Conservation (phyloP, 331 rosid genomes). For the Cydonia oblonga region DNA sequence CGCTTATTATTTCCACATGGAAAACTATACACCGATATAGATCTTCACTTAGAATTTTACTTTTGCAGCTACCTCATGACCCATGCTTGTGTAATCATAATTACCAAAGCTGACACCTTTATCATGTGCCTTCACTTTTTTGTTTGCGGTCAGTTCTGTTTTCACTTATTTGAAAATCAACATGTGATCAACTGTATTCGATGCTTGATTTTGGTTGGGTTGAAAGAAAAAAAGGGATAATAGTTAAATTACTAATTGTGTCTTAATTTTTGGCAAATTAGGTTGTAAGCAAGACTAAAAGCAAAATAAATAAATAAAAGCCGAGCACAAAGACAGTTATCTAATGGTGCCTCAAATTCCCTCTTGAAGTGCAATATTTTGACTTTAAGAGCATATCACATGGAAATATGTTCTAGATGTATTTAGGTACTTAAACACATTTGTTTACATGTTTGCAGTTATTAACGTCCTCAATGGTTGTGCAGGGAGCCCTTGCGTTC, state of each 20-base stretch:
- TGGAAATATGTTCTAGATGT: background rate
- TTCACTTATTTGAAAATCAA: background rate
- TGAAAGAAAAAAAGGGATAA: background rate
- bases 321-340: background rate
- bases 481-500: constrained; percentile 92
- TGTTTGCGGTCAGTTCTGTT: background rate
- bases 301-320: background rate
- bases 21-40: background rate
- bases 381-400: background rate
- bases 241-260: background rate
- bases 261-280: background rate
- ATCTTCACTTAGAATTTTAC: background rate
- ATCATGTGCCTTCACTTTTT: too few relatives aligned
- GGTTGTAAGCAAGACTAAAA: background rate
- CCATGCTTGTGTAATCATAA: too few relatives aligned
- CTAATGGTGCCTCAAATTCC: background rate
- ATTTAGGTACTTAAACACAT: background rate
- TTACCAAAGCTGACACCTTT: too few relatives aligned
- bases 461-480: constrained; percentile 13
- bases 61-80: background rate
- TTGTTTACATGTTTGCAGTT: background rate
- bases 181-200: background rate
- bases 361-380: background rate
- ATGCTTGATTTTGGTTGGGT: background rate
- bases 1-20: background rate